Base-by-base conservation (phyloP, 208 protist species). In the Wallacemonas sp. region DNA sequence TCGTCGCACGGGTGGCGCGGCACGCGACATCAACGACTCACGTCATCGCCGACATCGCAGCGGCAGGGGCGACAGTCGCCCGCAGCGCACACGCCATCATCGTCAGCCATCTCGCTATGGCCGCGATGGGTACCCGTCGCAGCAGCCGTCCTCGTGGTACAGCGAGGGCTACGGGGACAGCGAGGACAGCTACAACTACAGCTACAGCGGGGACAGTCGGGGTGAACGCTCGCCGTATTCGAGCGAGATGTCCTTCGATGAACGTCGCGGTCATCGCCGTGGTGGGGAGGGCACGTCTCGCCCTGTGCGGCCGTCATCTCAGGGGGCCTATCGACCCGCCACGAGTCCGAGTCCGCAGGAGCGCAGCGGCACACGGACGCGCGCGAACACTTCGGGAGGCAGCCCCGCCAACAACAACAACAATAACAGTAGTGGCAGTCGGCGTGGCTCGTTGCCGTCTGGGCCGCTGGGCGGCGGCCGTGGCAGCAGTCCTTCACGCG, bases 111-210 rank as follows among this genome's bases (percentile, higher is more conserved):
- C 22, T 7, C 36, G 31, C 22, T 11, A 25, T 7, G 20, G 1
- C 41, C 32, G 65, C 39, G n/a, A 18, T 7, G 36, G 26, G 63
- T 45, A 50, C 10, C 31, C 7, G 46, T 29, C 25, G 39, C n/a
- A n/a, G n/a, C n/a, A n/a, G n/a, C 18, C 22, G 29, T 32, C 44
- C 12, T 66, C 61, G 32, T 32, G 61, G 61, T 66, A 33, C 45
- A 55, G 48, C 54, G 44, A 61, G 28, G 33, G 65, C 18, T 25
- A 67, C 52, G 49, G 46, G 54, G 50, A 55, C 49, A 41, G 29
- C 39, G 25, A 57, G 25, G 22, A 44, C 62, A 55, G 62, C 54
- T 59, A 72, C 48, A 61, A 29, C 57, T 46, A 61, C 29, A 59
- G 44, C 52, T 61, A 39, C 44, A 63, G 25, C n/a, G 65, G 20